A percentile compares a stretch with the other conserved stretches of the same genome.
phyloP scores from a whole-genome alignment of 75 land plant genomes.

The Adiantum capillusveneris region DNA sequence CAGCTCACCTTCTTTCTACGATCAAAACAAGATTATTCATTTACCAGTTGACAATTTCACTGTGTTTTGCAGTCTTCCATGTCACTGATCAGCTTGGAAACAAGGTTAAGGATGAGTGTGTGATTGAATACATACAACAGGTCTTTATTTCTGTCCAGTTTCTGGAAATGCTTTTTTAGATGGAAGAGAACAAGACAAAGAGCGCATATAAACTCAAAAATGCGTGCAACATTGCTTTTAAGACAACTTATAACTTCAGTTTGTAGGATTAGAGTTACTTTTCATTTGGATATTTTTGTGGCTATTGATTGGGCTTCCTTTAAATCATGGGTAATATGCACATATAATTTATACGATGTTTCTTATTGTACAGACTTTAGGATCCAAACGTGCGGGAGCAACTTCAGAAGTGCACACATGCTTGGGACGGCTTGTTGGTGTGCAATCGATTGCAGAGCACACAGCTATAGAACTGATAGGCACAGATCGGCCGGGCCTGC shows the following conservation, averaged over 20 bases:
- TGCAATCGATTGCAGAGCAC: conserved; percentile 45
- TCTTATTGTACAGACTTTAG: conserved; percentile 39
- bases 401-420: conserved; percentile 17
- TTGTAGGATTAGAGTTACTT: no score
- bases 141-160: conserved; percentile 7
- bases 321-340: no score
- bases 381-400: conserved; percentile 27
- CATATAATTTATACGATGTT: not conserved
- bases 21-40: not conserved
- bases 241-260: no score
- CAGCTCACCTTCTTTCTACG: not conserved
- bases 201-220: no score
- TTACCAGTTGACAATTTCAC: not conserved
- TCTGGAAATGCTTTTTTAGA: not conserved
- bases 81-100: conserved; percentile 70
- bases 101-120: conserved; percentile 51
- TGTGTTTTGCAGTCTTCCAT: conserved; percentile 86
- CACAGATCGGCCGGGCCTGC: conserved; percentile 78
- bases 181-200: not conserved
- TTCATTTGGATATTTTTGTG: no score
- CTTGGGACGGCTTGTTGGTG: conserved; percentile 41
- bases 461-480: conserved; percentile 79
- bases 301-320: no score
- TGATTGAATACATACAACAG: conserved; percentile 57
- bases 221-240: no score